These are phyloP conservation scores for Hymenoscyphus fructigenus DNA, from an alignment of 2,329 filamentous ascomycete genomes.

Conservation along the genomic window DNA sequence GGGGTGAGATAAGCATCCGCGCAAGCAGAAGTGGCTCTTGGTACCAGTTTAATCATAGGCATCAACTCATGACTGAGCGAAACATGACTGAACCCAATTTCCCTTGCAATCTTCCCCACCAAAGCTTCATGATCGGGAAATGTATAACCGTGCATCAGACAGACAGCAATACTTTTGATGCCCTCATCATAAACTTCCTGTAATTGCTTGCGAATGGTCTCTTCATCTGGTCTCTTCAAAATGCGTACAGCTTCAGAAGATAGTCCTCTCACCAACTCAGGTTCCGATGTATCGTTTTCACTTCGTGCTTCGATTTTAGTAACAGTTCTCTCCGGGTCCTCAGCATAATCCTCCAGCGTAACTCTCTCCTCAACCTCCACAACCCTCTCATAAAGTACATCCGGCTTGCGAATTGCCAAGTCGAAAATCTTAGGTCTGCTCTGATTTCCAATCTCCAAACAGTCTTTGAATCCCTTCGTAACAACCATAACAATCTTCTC, in stretches of 20 bases:
- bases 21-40: constrained; percentile 63
- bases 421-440: constrained; percentile 71
- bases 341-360: constrained; percentile 69
- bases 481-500: constrained; percentile 69
- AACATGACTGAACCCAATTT: constrained; percentile 66
- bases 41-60: constrained; percentile 71
- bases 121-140: constrained; percentile 64
- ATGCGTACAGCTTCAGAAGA: constrained; percentile 26
- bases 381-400: constrained; percentile 65
- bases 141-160: constrained; percentile 68
- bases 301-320: constrained; percentile 9
- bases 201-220: constrained; percentile 40
- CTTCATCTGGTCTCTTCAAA: constrained; percentile 50
- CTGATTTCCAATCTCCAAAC: constrained; percentile 72
- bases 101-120: constrained; percentile 58
- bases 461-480: constrained; percentile 71
- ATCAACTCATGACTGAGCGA: constrained; percentile 64
- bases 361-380: constrained; percentile 72
- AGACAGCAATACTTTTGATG: constrained; percentile 63
- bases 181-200: constrained; percentile 58
- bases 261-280: constrained; percentile 21
- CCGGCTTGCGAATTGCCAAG: constrained; percentile 64
- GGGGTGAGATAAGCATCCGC: constrained; percentile 70
- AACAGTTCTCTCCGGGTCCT: constrained; percentile 51
- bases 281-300: constrained; percentile 40